These are phyloP conservation scores for Populus alba DNA, from an alignment of 345 rosid genomes.

Conservation along the genomic window DNA sequence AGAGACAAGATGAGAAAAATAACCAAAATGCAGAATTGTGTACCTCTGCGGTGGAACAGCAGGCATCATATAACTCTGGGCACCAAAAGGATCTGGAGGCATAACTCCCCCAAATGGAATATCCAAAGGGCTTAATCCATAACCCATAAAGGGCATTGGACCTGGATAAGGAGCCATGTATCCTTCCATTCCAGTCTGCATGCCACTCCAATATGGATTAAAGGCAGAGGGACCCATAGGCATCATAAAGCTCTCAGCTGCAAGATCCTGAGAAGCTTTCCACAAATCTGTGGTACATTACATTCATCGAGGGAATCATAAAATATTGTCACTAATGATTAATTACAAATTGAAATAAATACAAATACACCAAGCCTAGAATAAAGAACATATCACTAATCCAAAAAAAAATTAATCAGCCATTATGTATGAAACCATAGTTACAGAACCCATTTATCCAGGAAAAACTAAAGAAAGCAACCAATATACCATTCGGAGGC, in stretches of 20 bases:
- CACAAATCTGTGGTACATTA: slow-evolving; percentile 53
- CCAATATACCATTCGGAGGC: slow-evolving; percentile 52
- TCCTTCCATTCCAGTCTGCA: slow-evolving; percentile 75
- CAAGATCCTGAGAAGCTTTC: slow-evolving; percentile 61
- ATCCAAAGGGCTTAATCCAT: slow-evolving; percentile 58
- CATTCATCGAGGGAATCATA: slow-evolving; percentile 11
- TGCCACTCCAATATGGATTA: slow-evolving; percentile 74
- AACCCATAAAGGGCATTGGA: slow-evolving; percentile 61
- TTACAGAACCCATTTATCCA: background rate
- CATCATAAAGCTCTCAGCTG: slow-evolving; percentile 82
- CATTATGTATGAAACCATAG: background rate
- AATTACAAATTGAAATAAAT: background rate
- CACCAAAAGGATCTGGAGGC: slow-evolving; percentile 61
- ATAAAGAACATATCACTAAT: background rate
- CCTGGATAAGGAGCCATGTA: slow-evolving; percentile 50
- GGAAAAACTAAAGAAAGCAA: background rate
- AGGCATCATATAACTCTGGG: slow-evolving; percentile 64
- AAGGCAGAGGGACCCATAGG: slow-evolving; percentile 60
- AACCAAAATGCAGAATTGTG: background rate
- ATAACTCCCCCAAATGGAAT: slow-evolving; percentile 56
- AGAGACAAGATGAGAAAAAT: background rate
- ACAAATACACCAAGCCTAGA: background rate
- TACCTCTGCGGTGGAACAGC: slow-evolving; percentile 62
- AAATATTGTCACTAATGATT: background rate
- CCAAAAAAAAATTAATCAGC: background rate